These are phyloP conservation scores for Cairneyella variabilis DNA, from an alignment of 495 filamentous ascomycete genomes.

Conservation along the genomic window DNA sequence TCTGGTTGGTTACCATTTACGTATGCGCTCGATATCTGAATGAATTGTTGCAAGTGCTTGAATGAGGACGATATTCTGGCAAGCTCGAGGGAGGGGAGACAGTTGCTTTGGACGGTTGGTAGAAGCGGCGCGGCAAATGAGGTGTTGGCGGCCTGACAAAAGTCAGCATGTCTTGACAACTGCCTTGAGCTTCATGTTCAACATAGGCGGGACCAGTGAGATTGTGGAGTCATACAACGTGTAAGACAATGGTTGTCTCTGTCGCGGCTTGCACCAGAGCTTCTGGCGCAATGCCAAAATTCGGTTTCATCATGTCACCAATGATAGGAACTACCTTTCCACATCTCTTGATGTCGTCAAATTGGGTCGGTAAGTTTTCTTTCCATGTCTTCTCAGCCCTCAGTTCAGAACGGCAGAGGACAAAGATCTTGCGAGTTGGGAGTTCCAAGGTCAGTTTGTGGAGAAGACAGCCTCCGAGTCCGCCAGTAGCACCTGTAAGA, in stretches of 20 bases:
- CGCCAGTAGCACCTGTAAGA: constrained; percentile 18
- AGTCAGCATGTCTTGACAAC: background rate
- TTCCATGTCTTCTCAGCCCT: constrained; percentile 8
- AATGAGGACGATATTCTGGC: constrained; percentile 3
- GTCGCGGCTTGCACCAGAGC: constrained; percentile 2
- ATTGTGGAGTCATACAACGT: background rate
- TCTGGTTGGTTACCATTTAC: constrained; percentile 5
- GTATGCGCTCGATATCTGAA: constrained; percentile 15
- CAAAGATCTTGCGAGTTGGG: constrained; percentile 3
- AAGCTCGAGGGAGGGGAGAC: constrained; percentile 10
- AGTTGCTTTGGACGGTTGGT: constrained; percentile 13
- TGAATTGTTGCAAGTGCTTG: constrained; percentile 10
- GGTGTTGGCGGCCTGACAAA: constrained; percentile 15
- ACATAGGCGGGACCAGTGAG: background rate
- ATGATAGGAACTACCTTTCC: constrained; percentile 12
- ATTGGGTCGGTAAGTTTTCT: constrained; percentile 5
- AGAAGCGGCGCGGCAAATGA: constrained; percentile 6
- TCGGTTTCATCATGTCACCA: constrained; percentile 13
- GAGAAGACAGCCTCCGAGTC: constrained; percentile 18
- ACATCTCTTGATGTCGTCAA: background rate
- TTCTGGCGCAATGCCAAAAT: constrained; percentile 13
- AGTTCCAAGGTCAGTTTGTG: constrained; percentile 14
- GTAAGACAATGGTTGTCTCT: constrained; percentile 13
- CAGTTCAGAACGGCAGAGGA: background rate
- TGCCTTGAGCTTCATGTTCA: too few species aligned